Conservation (phyloP, 2,329 filamentous ascomycete species). For the Leptodontidium sp. region DNA sequence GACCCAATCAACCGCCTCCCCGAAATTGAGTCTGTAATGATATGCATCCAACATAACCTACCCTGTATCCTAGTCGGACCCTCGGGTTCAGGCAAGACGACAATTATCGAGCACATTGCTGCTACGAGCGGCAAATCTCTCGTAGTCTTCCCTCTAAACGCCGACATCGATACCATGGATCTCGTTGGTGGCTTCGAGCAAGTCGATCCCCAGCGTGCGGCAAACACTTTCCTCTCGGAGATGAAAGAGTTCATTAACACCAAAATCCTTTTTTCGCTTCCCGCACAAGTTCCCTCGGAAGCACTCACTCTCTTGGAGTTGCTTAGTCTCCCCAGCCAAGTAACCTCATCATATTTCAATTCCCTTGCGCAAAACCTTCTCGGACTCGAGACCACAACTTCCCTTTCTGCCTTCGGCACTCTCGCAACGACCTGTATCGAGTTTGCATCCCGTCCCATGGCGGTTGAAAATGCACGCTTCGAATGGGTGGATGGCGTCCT, state of each 20-base stretch:
- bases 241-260: constrained; percentile 61
- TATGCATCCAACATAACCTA: constrained; percentile 86
- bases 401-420: constrained; percentile 48
- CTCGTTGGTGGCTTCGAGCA: constrained; percentile 97
- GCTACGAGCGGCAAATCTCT: constrained; percentile 78
- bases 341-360: constrained; percentile 38
- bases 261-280: constrained; percentile 58
- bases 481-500: constrained; percentile 96
- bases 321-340: constrained; percentile 48
- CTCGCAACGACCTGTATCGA: constrained; percentile 40
- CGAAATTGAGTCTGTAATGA: constrained; percentile 84
- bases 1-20: constrained; percentile 65
- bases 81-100: constrained; percentile 87
- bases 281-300: constrained; percentile 54
- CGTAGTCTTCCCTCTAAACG: constrained; percentile 87
- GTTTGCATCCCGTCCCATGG: constrained; percentile 61
- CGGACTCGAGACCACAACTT: constrained; percentile 48
- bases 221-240: constrained; percentile 66
- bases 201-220: constrained; percentile 79
- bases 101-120: constrained; percentile 81
- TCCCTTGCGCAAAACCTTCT: constrained; percentile 47
- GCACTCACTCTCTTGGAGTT: constrained; percentile 60
- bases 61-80: constrained; percentile 89
- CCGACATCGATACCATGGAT: constrained; percentile 96
- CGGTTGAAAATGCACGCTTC: constrained; percentile 80